Conservation (phyloP, 192 early-diverging fungal genomes). For the Jimgerdemannia lactiflua region DNA sequence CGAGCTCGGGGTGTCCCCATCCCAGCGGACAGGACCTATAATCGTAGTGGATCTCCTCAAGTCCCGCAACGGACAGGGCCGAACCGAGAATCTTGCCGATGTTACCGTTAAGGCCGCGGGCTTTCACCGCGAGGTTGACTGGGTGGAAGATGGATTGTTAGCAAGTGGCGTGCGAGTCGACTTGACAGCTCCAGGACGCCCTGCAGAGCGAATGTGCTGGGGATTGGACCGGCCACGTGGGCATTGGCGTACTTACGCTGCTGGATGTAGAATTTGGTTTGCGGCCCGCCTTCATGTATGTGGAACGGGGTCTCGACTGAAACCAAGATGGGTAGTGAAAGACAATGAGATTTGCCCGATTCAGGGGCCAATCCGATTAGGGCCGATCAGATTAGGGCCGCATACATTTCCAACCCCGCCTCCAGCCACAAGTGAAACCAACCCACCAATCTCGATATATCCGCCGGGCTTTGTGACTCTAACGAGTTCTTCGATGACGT, state of each 20-base stretch:
- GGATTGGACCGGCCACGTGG: no score
- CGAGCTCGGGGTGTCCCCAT: not conserved
- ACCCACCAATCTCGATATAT: conserved; percentile 9
- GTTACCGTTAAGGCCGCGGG: not conserved
- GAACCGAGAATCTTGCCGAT: not conserved
- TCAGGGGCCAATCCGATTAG: no score
- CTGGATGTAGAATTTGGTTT: not conserved
- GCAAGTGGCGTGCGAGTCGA: not conserved
- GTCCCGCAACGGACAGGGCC: not conserved
- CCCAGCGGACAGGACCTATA: not conserved
- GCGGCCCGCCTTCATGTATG: not conserved
- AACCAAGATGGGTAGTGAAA: not conserved
- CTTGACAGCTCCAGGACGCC: no score
- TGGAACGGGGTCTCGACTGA: not conserved
- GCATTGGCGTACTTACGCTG: not conserved
- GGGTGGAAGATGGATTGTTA: not conserved
- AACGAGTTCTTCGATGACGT: conserved; percentile 5
- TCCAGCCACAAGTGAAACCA: not conserved
- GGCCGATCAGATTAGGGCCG: no score
- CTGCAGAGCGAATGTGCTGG: no score
- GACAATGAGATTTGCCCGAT: no score
- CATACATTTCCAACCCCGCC: not conserved
- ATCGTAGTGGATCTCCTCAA: not conserved
- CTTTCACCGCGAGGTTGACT: not conserved
- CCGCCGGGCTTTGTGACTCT: conserved; percentile 6